phyloP scores from a whole-genome alignment of 2,329 filamentous ascomycete species.

The Nakataea oryzae region DNA sequence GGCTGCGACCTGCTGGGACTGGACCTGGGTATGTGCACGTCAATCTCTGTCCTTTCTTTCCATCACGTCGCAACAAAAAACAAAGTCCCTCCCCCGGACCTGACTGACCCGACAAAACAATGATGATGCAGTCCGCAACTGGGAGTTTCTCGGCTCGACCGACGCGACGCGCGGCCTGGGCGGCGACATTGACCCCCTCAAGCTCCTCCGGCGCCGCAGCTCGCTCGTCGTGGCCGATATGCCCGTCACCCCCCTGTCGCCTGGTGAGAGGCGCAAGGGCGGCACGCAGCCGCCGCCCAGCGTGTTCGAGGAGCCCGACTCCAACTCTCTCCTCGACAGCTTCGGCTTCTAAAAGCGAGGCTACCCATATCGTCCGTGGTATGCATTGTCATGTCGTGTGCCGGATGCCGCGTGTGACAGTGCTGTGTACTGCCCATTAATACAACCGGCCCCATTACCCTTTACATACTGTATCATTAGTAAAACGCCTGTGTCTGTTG shows the following conservation, averaged over 20 bases:
- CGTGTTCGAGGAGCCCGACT: slow-evolving; percentile 86
- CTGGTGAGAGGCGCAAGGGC: slow-evolving; percentile 18
- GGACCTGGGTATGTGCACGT: slow-evolving; percentile 54
- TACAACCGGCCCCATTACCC: too few species aligned
- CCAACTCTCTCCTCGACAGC: slow-evolving; percentile 76
- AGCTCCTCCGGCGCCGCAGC: slow-evolving; percentile 59
- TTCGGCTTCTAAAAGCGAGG: slow-evolving; percentile 82
- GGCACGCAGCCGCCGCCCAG: slow-evolving; percentile 39
- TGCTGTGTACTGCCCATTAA: too few species aligned
- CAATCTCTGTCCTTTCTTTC: slow-evolving; percentile 13
- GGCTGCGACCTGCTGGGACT: slow-evolving; percentile 85
- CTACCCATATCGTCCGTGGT: too few species aligned
- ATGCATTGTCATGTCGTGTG: neutral
- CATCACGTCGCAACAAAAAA: slow-evolving; percentile 4
- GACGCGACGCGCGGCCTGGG: slow-evolving; percentile 23
- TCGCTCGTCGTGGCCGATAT: slow-evolving; percentile 73
- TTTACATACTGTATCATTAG: neutral
- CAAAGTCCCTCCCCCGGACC: neutral
- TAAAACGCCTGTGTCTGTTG: neutral
- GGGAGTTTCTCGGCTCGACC: slow-evolving; percentile 59
- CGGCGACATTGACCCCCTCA: slow-evolving; percentile 51
- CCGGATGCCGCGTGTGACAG: neutral
- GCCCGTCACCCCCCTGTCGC: slow-evolving; percentile 29
- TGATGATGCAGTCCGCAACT: slow-evolving; percentile 60
- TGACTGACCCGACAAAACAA: neutral